Conservation (phyloP, 495 filamentous ascomycete genomes). For the Glutinoglossum americanum region DNA sequence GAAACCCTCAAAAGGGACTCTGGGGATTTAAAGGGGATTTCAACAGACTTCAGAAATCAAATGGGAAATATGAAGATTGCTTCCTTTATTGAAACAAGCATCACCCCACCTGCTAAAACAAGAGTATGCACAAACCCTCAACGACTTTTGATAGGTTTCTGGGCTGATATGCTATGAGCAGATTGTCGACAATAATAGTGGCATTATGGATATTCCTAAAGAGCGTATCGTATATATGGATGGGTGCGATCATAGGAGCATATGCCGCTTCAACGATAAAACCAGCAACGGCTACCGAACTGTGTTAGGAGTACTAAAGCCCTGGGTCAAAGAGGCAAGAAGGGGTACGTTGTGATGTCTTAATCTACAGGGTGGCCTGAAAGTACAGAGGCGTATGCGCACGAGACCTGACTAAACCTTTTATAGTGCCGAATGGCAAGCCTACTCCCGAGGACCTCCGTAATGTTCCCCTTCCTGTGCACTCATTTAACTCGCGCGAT, state of each 20-base stretch:
- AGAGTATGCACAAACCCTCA: background rate
- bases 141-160: too few relatives aligned
- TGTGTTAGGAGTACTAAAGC: too few relatives aligned
- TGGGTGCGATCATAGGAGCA: background rate
- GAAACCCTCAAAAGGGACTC: background rate
- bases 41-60: constrained; percentile 4
- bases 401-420: background rate
- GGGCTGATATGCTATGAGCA: too few relatives aligned
- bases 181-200: too few relatives aligned
- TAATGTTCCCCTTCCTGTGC: background rate
- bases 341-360: too few relatives aligned
- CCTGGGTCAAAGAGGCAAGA: too few relatives aligned
- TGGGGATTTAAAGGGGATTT: background rate
- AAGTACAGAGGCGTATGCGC: background rate
- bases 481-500: too few relatives aligned
- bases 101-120: background rate
- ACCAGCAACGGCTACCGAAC: too few relatives aligned
- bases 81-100: constrained; percentile 3
- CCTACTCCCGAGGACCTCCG: background rate
- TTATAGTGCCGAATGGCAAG: background rate
- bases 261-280: too few relatives aligned
- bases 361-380: background rate
- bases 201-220: too few relatives aligned
- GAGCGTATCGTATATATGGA: background rate
- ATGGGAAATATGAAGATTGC: background rate